phyloP scores from a whole-genome alignment of 2,329 filamentous ascomycete species.

The Neofusicoccum laricinum region DNA sequence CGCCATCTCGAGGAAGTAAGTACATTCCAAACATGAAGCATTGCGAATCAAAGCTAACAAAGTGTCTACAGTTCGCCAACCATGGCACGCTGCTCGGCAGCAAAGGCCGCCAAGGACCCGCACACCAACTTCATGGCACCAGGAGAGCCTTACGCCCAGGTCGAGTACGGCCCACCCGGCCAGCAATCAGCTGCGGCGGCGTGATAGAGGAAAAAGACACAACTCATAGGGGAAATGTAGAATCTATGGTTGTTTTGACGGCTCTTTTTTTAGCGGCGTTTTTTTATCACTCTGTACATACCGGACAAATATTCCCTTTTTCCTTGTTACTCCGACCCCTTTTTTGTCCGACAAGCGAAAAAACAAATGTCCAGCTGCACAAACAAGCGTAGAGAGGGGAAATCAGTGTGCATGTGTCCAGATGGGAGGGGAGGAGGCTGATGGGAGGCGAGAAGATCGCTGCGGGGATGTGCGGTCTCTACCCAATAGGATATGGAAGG shows the following conservation, averaged over 20 bases:
- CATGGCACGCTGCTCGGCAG: constrained; percentile 95
- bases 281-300: constrained; percentile 9
- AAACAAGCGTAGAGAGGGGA: background rate
- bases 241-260: background rate
- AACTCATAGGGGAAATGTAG: background rate
- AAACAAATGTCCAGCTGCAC: background rate
- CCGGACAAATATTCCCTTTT: constrained; percentile 15
- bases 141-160: constrained; percentile 42
- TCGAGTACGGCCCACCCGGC: constrained; percentile 37
- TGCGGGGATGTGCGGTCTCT: too few species aligned
- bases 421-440: background rate
- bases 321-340: background rate
- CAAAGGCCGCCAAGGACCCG: constrained; percentile 65
- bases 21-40: constrained; percentile 19
- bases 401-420: background rate
- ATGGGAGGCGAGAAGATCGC: background rate
- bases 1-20: constrained; percentile 89
- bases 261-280: background rate
- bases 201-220: background rate
- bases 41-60: constrained; percentile 19
- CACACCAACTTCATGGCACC: constrained; percentile 52
- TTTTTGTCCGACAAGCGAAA: background rate
- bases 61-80: constrained; percentile 74
- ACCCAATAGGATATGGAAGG: too few species aligned
- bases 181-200: constrained; percentile 16